Evolutionary conservation across 495 filamentous ascomycete species (phyloP), one percentile per base, ranked within the genome.

Genomic region (Cercophora newfieldiana): DNA sequence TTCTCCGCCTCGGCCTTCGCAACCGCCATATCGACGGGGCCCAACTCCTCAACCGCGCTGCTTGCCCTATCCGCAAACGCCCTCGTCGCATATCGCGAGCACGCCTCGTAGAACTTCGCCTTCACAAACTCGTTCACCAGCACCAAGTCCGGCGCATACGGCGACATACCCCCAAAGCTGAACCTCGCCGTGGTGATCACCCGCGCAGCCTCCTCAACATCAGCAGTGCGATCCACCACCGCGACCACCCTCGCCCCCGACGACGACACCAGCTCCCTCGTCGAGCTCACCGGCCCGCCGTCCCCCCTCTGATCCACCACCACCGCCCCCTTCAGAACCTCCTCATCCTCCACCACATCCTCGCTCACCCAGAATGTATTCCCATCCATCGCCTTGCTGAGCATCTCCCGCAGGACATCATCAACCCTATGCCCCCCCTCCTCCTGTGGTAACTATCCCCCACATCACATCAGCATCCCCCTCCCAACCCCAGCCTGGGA

Each of bases 51-150:
- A 44, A 22, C 59, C 1, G 18, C 21, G 7, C 31, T 22, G n/a
- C 25, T 58, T 22, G 0, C 55, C 37, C 30, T 58, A 25, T 21
- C 48, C 47, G 53, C 60, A 28, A 69, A 63, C 19, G 59, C 22
- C 12, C 62, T 24, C 12, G 47, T 61, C 3, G 65, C 67, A 21
- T 67, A 64, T 47, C 57, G 21, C 16, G 50, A 54, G 50, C 80
- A 76, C 1, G 80, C 77, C 55, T 82, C 76, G 0, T 83, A 65
- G 57, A 87, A 85, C 0, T 74, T 71, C 59, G 82, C 77, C 76
- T 83, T 83, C 5, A 75, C 77, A 65, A 81, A 87, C 68, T 87
- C 84, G 59, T 88, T 82, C 24, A 88, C 85, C 0, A 87, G 66
- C 1, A 87, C 83, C 3, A 83, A 21, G 68, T 86, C 85, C 1